These are phyloP conservation scores for Tarenaya hassleriana DNA, from an alignment of 345 rosid genomes.

Conservation along the genomic window DNA sequence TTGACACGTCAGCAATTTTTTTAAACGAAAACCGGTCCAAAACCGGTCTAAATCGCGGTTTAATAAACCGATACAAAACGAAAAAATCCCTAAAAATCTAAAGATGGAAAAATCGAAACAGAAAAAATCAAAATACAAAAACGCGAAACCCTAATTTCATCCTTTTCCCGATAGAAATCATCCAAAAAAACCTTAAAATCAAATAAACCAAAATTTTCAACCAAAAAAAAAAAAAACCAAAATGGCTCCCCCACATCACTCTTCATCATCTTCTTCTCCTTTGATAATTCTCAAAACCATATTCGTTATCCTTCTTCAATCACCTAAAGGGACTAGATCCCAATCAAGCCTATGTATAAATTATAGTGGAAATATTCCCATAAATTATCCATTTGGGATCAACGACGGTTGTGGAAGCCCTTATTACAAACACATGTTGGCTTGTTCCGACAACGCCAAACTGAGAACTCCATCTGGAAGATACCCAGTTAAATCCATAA, in stretches of 20 bases:
- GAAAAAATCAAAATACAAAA: no score
- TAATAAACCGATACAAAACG: no score
- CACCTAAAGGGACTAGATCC: conserved; percentile 26
- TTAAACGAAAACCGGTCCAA: no score
- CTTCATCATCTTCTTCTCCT: conserved; percentile 10
- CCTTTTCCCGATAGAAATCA: no score
- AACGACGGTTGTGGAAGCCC: conserved; percentile 93
- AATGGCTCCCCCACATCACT: conserved; percentile 29
- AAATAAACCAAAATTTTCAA: background rate
- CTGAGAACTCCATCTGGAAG: conserved; percentile 80
- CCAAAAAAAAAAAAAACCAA: conserved; percentile 6
- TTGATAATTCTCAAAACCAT: background rate
- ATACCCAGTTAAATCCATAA: conserved; percentile 60
- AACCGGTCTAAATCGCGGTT: no score
- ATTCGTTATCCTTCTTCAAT: conserved; percentile 9
- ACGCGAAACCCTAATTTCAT: no score
- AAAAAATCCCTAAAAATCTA: no score
- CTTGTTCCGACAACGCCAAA: conserved; percentile 45
- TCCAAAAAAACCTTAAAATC: no score
- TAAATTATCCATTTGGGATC: conserved; percentile 66
- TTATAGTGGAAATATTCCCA: conserved; percentile 64
- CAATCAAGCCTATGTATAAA: conserved; percentile 50
- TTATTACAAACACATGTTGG: conserved; percentile 70
- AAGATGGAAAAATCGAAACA: no score
- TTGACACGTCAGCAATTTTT: no score